Conservation (phyloP, 345 rosid genomes). For the Balakata baccata region DNA sequence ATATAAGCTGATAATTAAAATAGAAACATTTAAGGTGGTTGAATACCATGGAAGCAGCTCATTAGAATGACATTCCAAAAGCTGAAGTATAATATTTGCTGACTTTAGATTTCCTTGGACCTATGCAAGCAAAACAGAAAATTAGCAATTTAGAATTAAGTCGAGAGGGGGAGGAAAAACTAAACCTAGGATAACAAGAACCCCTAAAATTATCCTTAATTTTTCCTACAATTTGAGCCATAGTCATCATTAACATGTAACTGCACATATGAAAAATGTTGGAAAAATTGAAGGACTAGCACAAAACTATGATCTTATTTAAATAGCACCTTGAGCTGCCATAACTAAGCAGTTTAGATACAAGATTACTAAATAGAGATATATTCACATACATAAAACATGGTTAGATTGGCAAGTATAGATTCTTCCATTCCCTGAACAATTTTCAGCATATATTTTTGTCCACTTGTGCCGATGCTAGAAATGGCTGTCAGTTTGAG, state of each 20-base stretch:
- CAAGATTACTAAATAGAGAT: slow-evolving; percentile 7
- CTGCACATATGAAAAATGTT: not conserved
- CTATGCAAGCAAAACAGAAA: slow-evolving; percentile 37
- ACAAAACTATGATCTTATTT: slow-evolving; percentile 16
- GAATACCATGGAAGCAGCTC: slow-evolving; percentile 76
- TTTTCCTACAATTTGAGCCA: not conserved
- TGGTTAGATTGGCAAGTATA: slow-evolving; percentile 47
- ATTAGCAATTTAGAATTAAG: not conserved
- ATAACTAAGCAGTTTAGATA: slow-evolving; percentile 1
- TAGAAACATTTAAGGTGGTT: slow-evolving; percentile 23
- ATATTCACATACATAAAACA: slow-evolving; percentile 56
- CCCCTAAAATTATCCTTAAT: slow-evolving; percentile 2
- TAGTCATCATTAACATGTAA: not conserved
- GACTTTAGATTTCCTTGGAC: slow-evolving; percentile 52
- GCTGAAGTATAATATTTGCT: slow-evolving; percentile 44
- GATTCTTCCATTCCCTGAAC: slow-evolving; percentile 61
- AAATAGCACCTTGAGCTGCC: slow-evolving; percentile 5
- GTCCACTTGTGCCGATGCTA: slow-evolving; percentile 55
- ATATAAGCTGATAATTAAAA: slow-evolving; percentile 15
- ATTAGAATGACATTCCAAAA: slow-evolving; percentile 66
- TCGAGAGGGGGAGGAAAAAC: not conserved
- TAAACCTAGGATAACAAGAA: not conserved
- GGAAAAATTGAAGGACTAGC: not conserved
- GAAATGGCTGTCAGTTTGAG: slow-evolving; percentile 63
- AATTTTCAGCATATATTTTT: slow-evolving; percentile 52